Conservation (phyloP, 2,329 filamentous ascomycete genomes). For the Alternaria sp. region DNA sequence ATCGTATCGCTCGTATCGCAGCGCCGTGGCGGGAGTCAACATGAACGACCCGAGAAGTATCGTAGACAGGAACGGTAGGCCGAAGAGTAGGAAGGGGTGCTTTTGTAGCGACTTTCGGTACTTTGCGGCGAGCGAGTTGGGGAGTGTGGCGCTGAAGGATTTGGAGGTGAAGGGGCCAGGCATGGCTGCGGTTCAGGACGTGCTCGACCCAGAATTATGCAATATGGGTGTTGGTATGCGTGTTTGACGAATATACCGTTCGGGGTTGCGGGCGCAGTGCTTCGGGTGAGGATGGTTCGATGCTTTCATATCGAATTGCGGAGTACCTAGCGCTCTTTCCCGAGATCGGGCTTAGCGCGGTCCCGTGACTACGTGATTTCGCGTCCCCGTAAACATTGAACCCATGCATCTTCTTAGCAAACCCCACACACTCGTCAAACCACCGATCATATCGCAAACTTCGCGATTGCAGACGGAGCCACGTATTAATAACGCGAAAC, state of each 20-base stretch:
- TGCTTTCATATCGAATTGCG: conserved; percentile 3
- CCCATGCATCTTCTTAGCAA: background rate
- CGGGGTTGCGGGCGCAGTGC: background rate
- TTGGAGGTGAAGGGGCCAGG: conserved; percentile 68
- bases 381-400: conserved; percentile 20
- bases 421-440: background rate
- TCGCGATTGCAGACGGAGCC: background rate
- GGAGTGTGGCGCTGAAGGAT: conserved; percentile 62
- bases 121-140: conserved; percentile 70
- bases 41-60: conserved; percentile 94
- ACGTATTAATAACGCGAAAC: background rate
- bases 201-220: background rate
- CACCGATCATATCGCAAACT: background rate
- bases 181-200: conserved; percentile 19
- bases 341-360: conserved; percentile 22
- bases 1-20: conserved; percentile 93
- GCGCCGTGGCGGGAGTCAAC: conserved; percentile 88
- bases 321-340: conserved; percentile 16
- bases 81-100: conserved; percentile 91
- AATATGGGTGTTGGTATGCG: background rate
- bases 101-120: conserved; percentile 78
- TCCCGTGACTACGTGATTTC: conserved; percentile 33
- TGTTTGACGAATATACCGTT: background rate
- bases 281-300: conserved; percentile 1
- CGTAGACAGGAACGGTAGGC: conserved; percentile 86